Conservation (phyloP, 371 early-diverging fungal species). For the Vairimorpha ceranae region DNA sequence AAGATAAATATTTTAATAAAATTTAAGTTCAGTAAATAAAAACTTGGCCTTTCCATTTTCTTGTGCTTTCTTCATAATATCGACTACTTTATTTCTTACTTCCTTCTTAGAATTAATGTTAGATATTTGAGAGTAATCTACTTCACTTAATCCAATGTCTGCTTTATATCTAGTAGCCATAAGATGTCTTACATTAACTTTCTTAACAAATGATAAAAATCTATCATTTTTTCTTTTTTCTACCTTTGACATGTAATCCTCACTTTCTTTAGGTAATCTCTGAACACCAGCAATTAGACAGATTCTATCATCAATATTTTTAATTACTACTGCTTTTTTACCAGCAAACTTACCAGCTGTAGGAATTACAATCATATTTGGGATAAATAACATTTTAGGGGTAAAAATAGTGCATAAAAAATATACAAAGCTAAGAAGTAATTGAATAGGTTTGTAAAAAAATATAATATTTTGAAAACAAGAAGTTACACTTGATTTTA, state of each 20-base stretch:
- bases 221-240: conserved; percentile 51
- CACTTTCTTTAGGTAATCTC: conserved; percentile 48
- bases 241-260: conserved; percentile 54
- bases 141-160: conserved; percentile 48
- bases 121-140: conserved; percentile 26
- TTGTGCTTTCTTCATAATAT: conserved; percentile 47
- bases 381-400: conserved; percentile 45
- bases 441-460: no score
- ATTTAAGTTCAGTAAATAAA: conserved; percentile 55
- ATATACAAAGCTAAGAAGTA: no score
- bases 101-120: conserved; percentile 37
- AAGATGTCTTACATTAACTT: conserved; percentile 57
- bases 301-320: conserved; percentile 37
- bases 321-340: conserved; percentile 57
- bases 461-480: no score
- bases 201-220: conserved; percentile 57
- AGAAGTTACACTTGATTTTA: no score
- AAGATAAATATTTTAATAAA: conserved; percentile 45
- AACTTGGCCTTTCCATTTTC: conserved; percentile 46
- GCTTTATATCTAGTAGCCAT: conserved; percentile 59
- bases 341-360: conserved; percentile 59
- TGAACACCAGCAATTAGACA: conserved; percentile 54
- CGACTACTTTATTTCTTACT: conserved; percentile 41
- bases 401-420: conserved; percentile 14
- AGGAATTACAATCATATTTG: conserved; percentile 50